phyloP scores from a whole-genome alignment of 1,139 yeast species.

The Candida pseudoviswanathii region DNA sequence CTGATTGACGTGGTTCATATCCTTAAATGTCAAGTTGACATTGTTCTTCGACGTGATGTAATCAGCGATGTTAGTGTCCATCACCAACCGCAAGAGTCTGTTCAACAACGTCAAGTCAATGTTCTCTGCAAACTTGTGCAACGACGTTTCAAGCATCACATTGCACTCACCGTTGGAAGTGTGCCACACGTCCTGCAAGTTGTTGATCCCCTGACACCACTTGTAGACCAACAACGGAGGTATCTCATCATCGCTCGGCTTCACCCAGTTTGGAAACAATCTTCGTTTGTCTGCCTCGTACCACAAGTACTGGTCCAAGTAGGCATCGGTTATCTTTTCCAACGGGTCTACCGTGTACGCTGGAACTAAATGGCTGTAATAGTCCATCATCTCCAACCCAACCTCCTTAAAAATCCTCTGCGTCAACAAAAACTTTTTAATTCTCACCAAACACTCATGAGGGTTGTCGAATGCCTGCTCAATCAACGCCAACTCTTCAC shows the following conservation, averaged over 20 bases:
- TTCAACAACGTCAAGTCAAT: constrained; percentile 87
- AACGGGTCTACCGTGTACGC: constrained; percentile 87
- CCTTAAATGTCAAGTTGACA: constrained; percentile 79
- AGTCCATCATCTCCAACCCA: constrained; percentile 88
- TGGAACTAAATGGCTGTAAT: constrained; percentile 81
- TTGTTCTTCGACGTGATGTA: constrained; percentile 93
- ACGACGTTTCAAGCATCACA: constrained; percentile 79
- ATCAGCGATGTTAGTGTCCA: constrained; percentile 93
- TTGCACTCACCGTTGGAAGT: constrained; percentile 71
- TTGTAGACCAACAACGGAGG: constrained; percentile 91
- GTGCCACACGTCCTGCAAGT: constrained; percentile 78
- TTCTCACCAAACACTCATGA: constrained; percentile 83
- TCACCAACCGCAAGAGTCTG: constrained; percentile 73
- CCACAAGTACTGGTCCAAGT: constrained; percentile 94
- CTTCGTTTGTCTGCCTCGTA: constrained; percentile 89
- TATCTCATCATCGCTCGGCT: constrained; percentile 92
- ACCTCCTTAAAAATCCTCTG: constrained; percentile 93
- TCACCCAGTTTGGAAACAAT: constrained; percentile 93
- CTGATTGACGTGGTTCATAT: constrained; percentile 91
- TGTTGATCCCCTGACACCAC: constrained; percentile 95
- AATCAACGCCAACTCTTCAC: constrained; percentile 90
- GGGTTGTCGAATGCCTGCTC: constrained; percentile 98
- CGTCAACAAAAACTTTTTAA: constrained; percentile 79
- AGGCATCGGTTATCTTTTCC: constrained; percentile 96
- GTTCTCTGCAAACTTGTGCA: constrained; percentile 76